Conservation (phyloP, 169 alveolate species). For the Cytauxzoon felis region DNA sequence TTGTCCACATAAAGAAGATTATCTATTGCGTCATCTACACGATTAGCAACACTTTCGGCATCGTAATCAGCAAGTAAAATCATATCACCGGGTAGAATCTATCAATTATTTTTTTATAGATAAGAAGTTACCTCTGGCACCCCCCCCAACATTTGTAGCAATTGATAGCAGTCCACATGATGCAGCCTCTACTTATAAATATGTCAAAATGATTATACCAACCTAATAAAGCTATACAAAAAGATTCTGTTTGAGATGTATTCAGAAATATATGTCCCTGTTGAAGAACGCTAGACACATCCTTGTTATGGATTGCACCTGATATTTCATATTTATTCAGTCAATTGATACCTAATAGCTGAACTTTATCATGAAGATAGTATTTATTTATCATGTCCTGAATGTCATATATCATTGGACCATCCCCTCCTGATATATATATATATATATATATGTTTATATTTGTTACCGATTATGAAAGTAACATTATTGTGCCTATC, state of each 20-base stretch:
- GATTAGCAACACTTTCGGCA: constrained; percentile 59
- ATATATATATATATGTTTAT: constrained; percentile 39
- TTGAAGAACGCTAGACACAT: constrained; percentile 90
- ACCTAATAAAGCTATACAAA: constrained; percentile 95
- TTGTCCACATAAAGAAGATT: constrained; percentile 48
- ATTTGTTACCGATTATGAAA: constrained; percentile 69
- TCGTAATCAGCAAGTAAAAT: constrained; percentile 67
- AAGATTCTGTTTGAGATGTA: constrained; percentile 97
- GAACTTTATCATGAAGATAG: constrained; percentile 89
- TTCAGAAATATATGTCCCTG: constrained; percentile 97
- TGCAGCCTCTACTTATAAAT: constrained; percentile 92
- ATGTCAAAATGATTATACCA: not conserved
- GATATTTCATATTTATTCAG: constrained; percentile 27
- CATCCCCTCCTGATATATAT: constrained; percentile 92
- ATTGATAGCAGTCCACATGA: constrained; percentile 97
- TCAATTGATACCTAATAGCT: constrained; percentile 75
- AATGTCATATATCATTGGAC: constrained; percentile 89
- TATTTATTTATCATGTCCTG: constrained; percentile 91
- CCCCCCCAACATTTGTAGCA: constrained; percentile 98
- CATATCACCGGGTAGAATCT: constrained; percentile 69
- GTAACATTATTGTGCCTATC: constrained; percentile 86
- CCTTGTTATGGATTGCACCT: constrained; percentile 86
- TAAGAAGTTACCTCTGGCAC: constrained; percentile 83
- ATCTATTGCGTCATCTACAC: constrained; percentile 69
- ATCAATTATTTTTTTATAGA: not conserved